Evolutionary conservation across 805 yeast species (phyloP), one percentile per base, ranked within the genome.

Genomic region (Lipomyces mesembrius): DNA sequence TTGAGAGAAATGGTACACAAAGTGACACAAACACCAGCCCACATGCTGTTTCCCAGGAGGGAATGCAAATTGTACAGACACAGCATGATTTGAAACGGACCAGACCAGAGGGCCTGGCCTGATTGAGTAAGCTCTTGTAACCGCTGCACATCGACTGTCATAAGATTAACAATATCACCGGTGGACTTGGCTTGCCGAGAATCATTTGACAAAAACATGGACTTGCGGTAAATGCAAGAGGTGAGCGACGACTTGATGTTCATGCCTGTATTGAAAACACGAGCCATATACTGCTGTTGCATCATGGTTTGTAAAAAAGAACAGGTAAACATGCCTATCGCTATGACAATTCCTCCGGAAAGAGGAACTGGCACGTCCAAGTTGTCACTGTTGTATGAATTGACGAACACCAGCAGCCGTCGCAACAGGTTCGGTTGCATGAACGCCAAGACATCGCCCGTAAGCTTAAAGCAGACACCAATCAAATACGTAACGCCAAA

Each of bases 1-100:
- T 92, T 92, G 61, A 90, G 76, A 7, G 97, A 96, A 71, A 94
- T 88, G 87, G 93, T 89, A 57, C 92, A 73, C 3, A 88, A 77
- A 85, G 92, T 87, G 64, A 94, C 86, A 32, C 83, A 77, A 14
- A 94, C 96, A 77, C 98, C 98, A 46, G 96, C 88, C 97, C 97
- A 91, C 97, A 93, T 93, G 46, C 77, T 70, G 59, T 88, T 87
- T 34, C 98, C 98, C 66, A 94, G 78, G 59, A 94, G 79, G 1
- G 85, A 83, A 76, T 92, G 86, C 63, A 94, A 82, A 3, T 96
- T 90, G 64, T 83, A 78, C 70, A 94, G 83, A 81, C 98, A 93
- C 60, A 94, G 79, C 25, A 84, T 74, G 71, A 94, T 86, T 78
- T 92, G 97, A 78, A 92, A 89, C 1, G 98, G 98, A 53, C 97